phyloP scores from a whole-genome alignment of 768 basidiomycete species.

The Suillus decipiens region DNA sequence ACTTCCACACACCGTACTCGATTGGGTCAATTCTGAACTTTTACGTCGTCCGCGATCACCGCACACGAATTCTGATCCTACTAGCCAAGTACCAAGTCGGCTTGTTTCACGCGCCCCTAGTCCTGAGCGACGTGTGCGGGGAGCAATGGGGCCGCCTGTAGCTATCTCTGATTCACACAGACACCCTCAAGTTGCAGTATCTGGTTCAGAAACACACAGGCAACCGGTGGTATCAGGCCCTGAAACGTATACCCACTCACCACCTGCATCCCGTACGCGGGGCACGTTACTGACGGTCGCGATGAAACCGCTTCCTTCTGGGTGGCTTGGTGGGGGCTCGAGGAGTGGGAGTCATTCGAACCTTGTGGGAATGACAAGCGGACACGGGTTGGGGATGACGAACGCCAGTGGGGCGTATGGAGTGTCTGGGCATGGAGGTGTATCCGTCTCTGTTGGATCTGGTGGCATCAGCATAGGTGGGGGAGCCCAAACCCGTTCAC shows the following conservation, averaged over 20 bases:
- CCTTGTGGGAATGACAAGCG: not conserved
- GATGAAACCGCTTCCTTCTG: slow-evolving; percentile 61
- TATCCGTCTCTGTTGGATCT: not conserved
- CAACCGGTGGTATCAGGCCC: slow-evolving; percentile 19
- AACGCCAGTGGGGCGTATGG: not conserved
- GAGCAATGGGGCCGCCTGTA: slow-evolving; percentile 1
- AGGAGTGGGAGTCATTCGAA: not conserved
- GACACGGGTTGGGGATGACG: slow-evolving; percentile 1
- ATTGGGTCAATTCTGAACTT: slow-evolving; percentile 87
- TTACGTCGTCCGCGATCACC: slow-evolving; percentile 56
- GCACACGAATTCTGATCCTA: slow-evolving; percentile 29
- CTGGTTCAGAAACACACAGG: not conserved
- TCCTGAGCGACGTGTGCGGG: slow-evolving; percentile 46
- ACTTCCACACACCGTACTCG: slow-evolving; percentile 34
- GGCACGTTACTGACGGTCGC: slow-evolving; percentile 56
- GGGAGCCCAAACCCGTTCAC: not conserved
- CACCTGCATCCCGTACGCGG: slow-evolving; percentile 51
- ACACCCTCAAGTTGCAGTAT: not conserved
- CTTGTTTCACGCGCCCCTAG: slow-evolving; percentile 49
- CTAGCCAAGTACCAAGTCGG: slow-evolving; percentile 28
- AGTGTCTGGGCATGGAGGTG: not conserved
- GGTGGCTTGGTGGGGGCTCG: slow-evolving; percentile 32
- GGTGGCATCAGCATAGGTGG: not conserved
- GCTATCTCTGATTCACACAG: slow-evolving; percentile 7
- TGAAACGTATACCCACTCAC: slow-evolving; percentile 55